Conservation (phyloP, 75 land plant species). For the Cupressus sempervirens region DNA sequence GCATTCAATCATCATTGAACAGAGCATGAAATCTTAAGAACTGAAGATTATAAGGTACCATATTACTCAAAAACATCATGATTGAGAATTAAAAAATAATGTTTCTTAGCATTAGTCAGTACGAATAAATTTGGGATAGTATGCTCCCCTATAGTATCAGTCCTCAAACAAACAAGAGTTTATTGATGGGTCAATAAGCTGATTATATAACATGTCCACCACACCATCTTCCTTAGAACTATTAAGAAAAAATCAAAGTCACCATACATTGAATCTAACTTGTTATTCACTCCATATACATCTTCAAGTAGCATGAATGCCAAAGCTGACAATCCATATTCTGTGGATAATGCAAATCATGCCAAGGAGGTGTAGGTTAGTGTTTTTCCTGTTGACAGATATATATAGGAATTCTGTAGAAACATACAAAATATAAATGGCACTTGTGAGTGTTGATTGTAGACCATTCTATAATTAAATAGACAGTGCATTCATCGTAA, state of each 20-base stretch:
- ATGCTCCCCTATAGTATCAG: neutral
- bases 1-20: no score
- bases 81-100: neutral
- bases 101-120: neutral
- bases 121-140: neutral
- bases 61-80: neutral
- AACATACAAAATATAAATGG: neutral
- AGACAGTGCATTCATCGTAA: neutral
- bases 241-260: neutral
- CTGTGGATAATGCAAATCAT: neutral
- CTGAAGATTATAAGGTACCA: neutral
- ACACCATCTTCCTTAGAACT: conserved; percentile 3
- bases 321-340: neutral
- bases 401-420: neutral
- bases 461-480: neutral
- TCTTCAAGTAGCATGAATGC: neutral
- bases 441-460: neutral
- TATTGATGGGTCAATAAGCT: neutral
- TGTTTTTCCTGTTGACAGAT: neutral
- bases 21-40: neutral
- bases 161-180: neutral
- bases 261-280: neutral
- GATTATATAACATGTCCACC: neutral
- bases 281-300: neutral
- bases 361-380: neutral